phyloP scores from a whole-genome alignment of 495 filamentous ascomycete genomes.

The Penicillium verhagenii region DNA sequence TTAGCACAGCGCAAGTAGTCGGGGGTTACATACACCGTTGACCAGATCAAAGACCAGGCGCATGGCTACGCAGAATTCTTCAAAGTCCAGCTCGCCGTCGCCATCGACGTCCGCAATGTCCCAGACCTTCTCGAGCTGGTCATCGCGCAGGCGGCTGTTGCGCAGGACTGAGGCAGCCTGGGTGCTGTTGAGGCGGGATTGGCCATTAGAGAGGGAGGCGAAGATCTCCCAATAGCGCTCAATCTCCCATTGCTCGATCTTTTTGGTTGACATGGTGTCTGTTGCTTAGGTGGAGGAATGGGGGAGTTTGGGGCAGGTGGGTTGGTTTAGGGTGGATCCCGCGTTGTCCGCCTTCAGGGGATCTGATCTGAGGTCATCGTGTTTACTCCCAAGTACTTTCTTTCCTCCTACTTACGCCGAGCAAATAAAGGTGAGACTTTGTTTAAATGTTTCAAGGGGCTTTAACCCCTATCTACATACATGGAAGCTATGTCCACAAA shows the following conservation, averaged over 20 bases:
- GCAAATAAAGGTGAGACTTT: too few relatives aligned
- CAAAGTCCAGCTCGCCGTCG: constrained; percentile 96
- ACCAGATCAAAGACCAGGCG: constrained; percentile 93
- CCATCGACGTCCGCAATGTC: constrained; percentile 95
- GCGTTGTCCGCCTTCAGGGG: constrained; percentile 17
- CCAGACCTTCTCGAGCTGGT: constrained; percentile 95
- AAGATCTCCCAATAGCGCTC: constrained; percentile 99
- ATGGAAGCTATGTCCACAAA: too few relatives aligned
- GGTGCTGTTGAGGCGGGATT: constrained; percentile 79
- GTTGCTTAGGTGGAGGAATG: constrained; percentile 12
- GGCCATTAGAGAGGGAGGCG: constrained; percentile 73
- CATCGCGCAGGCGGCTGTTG: constrained; percentile 89
- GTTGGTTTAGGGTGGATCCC: constrained; percentile 10
- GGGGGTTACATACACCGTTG: constrained; percentile 70
- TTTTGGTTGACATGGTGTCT: constrained; percentile 65
- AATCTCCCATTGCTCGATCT: constrained; percentile 93
- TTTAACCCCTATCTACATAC: too few relatives aligned
- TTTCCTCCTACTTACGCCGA: too few relatives aligned
- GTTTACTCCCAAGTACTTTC: background rate
- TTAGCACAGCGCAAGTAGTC: too few relatives aligned
- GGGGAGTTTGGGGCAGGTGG: constrained; percentile 11
- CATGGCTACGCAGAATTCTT: constrained; percentile 99
- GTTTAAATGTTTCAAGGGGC: too few relatives aligned
- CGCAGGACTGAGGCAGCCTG: constrained; percentile 94
- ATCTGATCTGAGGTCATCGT: constrained; percentile 24